Evolutionary conservation across 2,329 filamentous ascomycete species (phyloP), one percentile per base, ranked within the genome.

Genomic region (Paraphaeosphaeria minitans): DNA sequence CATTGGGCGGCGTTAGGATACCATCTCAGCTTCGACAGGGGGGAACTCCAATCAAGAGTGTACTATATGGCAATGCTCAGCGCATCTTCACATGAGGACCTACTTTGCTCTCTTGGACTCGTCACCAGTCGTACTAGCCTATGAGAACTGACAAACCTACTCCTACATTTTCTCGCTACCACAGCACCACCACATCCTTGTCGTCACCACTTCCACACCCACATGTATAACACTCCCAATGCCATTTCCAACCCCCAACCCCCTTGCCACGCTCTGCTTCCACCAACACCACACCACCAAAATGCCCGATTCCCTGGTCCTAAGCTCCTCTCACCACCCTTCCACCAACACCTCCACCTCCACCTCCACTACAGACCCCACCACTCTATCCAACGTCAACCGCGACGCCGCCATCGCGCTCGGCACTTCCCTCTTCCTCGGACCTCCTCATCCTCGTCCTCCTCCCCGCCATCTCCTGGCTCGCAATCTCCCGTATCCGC

Each of bases 351-450:
- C 14, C 39, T 10, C 19, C 45, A 43, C 9, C 43, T 8, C 31
- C 50, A 13, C 13, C 48, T 8, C 19, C 33, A 37, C 33, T 47
- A 14, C 33, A 55, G 24, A 27, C 24, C 3, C 6, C 24, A 27
- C 24, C 24, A 27, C 24, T 6, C 24, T 27, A 6, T 27, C 24
- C 24, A 27, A 27, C 19, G 41, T 63, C n/a, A 55, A 66, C 43
- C 53, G 53, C 43, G 49, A 60, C 53, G 57, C 61, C 41, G 58
- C 55, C 39, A 60, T 65, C 43, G 61, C 58, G n/a, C 57, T 63
- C 3, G 60, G 56, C 29, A 22, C 53, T 22, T 49, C 65, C 14
- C 35, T 43, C 51, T 13, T 42, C 12, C 19, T 37, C 29, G 21
- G n/a, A n/a, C 27, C 52, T 66, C 14, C 35, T 43, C 51, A 12